Conservation (phyloP, 495 filamentous ascomycete genomes). For the Niebla homalea region DNA sequence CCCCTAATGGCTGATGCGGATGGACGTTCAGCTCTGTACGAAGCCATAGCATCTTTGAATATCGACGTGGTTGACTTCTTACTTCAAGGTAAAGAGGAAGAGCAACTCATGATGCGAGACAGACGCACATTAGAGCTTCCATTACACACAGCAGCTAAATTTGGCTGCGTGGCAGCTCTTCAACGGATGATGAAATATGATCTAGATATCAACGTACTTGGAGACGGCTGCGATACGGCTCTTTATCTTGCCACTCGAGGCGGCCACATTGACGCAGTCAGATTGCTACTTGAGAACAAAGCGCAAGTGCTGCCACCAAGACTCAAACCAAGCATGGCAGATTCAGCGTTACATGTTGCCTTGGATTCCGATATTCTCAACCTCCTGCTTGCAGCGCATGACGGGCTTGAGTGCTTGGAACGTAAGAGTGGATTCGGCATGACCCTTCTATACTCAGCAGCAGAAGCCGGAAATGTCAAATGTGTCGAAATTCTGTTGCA, state of each 20-base stretch:
- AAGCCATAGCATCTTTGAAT: constrained; percentile 6
- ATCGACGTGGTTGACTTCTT: constrained; percentile 7
- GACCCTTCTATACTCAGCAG: constrained; percentile 3
- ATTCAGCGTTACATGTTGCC: constrained; percentile 3
- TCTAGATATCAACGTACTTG: constrained; percentile 5
- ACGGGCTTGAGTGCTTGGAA: constrained; percentile 6
- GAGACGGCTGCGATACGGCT: background rate
- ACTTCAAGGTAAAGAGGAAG: constrained; percentile 7
- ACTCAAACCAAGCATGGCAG: background rate
- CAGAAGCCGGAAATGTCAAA: background rate
- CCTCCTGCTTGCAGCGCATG: constrained; percentile 7
- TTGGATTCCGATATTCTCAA: constrained; percentile 3
- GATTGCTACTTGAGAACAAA: constrained; percentile 6
- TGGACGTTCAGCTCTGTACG: constrained; percentile 4
- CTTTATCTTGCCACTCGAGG: background rate
- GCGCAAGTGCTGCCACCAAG: constrained; percentile 5
- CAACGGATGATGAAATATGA: constrained; percentile 6
- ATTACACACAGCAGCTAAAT: constrained; percentile 4
- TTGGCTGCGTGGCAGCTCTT: constrained; percentile 9
- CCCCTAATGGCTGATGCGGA: constrained; percentile 4
- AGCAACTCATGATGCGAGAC: constrained; percentile 6
- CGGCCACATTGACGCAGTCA: constrained; percentile 3
- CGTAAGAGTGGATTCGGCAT: background rate
- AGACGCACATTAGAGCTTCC: background rate
- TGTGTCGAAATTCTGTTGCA: constrained; percentile 8